A percentile compares a stretch with the other conserved stretches of the same genome.
phyloP scores from a whole-genome alignment of 306 rosid species.

The Begonia fuchsioides region DNA sequence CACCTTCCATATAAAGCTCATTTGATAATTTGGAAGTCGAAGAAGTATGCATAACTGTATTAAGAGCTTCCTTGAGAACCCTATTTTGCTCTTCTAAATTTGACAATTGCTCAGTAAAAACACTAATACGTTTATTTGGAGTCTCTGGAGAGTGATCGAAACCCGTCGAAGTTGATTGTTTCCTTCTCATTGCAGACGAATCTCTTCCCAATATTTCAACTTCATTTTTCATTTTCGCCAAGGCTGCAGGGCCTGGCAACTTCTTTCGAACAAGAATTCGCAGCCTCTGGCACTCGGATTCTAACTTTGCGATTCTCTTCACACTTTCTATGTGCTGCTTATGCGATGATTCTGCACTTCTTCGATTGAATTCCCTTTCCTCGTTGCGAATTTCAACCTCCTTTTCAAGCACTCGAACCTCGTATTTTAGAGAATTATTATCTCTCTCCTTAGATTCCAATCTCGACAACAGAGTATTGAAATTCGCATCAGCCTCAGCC shows the following conservation, averaged over 20 bases:
- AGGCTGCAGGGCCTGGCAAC: conserved; percentile 86
- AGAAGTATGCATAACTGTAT: conserved; percentile 45
- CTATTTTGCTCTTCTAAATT: conserved; percentile 68
- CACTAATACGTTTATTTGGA: conserved; percentile 23
- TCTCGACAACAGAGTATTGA: conserved; percentile 37
- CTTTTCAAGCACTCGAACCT: conserved; percentile 73
- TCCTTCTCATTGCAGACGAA: conserved; percentile 37
- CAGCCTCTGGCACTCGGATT: conserved; percentile 88
- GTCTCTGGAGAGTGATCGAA: conserved; percentile 40
- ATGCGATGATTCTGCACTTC: conserved; percentile 63
- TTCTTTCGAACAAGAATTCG: conserved; percentile 69
- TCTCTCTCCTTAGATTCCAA: conserved; percentile 59
- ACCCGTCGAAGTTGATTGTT: conserved; percentile 29
- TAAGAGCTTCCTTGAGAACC: conserved; percentile 47
- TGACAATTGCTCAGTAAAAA: conserved; percentile 38
- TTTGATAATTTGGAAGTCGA: conserved; percentile 39
- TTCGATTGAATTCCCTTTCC: conserved; percentile 68
- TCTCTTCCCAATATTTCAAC: conserved; percentile 66
- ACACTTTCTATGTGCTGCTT: conserved; percentile 60
- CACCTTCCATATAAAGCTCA: conserved; percentile 65
- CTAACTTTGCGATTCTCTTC: conserved; percentile 65
- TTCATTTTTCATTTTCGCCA: conserved; percentile 74
- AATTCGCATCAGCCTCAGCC: conserved; percentile 41
- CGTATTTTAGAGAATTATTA: conserved; percentile 48
- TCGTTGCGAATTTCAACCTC: conserved; percentile 88